These are phyloP conservation scores for Coemansia sp. DNA, from an alignment of 192 early-diverging fungal species.

Conservation along the genomic window DNA sequence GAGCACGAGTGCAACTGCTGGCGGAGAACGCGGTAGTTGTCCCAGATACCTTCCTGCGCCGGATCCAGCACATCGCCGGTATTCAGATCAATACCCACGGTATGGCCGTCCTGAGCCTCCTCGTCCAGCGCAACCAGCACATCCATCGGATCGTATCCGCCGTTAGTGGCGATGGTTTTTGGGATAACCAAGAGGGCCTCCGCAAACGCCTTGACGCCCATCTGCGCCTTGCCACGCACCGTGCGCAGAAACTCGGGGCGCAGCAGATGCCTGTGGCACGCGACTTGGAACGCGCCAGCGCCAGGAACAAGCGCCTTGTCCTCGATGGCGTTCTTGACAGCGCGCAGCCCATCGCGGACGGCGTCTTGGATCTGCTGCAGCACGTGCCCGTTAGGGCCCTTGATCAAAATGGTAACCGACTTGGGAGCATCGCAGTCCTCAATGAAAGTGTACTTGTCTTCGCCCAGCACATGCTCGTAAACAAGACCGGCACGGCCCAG, in stretches of 20 bases:
- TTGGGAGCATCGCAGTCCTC: conserved; percentile 91
- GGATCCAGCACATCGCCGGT: conserved; percentile 96
- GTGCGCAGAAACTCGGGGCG: conserved; percentile 78
- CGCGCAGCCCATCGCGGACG: conserved; percentile 95
- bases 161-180: conserved; percentile 94
- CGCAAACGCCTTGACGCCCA: conserved; percentile 96
- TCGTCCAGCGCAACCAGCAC: conserved; percentile 93
- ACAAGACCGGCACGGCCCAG: conserved; percentile 91
- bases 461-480: conserved; percentile 96
- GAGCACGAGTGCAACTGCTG: conserved; percentile 96
- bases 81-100: conserved; percentile 91
- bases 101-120: conserved; percentile 87
- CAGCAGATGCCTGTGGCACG: conserved; percentile 77
- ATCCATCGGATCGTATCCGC: conserved; percentile 95
- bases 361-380: conserved; percentile 97
- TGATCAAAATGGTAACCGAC: conserved; percentile 93
- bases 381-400: conserved; percentile 92
- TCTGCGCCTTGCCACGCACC: conserved; percentile 92
- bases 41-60: conserved; percentile 91
- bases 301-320: conserved; percentile 89
- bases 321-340: conserved; percentile 98
- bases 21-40: conserved; percentile 96
- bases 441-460: conserved; percentile 99
- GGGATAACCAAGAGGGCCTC: conserved; percentile 96
- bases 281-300: conserved; percentile 96